phyloP scores from a whole-genome alignment of 176 grass and related monocot genomes.

The Pontederia crassipes region DNA sequence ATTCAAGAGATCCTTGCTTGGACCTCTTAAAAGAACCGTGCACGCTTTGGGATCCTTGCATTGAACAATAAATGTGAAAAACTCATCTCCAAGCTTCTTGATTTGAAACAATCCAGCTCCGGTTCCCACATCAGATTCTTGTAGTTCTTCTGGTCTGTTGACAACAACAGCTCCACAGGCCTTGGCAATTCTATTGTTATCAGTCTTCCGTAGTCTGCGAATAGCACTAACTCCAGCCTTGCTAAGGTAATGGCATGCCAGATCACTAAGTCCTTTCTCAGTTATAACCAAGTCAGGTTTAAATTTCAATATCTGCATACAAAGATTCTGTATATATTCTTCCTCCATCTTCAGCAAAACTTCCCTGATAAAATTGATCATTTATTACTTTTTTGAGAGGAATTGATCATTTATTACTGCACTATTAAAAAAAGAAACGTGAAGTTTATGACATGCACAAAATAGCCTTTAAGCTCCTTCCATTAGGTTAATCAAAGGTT shows the following conservation, averaged over 20 bases:
- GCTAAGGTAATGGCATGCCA: conserved; percentile 84
- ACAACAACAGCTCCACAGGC: conserved; percentile 93
- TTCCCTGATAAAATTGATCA: conserved; percentile 37
- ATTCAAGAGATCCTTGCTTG: conserved; percentile 93
- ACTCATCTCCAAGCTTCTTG: conserved; percentile 96
- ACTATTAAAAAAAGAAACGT: neutral
- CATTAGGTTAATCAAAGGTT: too few species aligned
- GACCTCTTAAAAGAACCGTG: conserved; percentile 89
- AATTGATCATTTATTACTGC: conserved; percentile 7
- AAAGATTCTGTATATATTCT: conserved; percentile 89
- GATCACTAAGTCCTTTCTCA: conserved; percentile 88
- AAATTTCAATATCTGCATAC: conserved; percentile 83
- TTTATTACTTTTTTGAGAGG: neutral
- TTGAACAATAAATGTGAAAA: conserved; percentile 81
- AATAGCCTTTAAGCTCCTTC: too few species aligned
- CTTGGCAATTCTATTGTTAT: conserved; percentile 93
- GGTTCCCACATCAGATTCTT: conserved; percentile 96
- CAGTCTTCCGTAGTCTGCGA: conserved; percentile 77
- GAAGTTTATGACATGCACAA: too few species aligned
- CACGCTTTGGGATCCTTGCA: conserved; percentile 98
- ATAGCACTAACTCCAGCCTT: conserved; percentile 97
- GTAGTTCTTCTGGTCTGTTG: conserved; percentile 91
- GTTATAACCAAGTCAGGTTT: conserved; percentile 94
- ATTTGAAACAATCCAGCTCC: conserved; percentile 83
- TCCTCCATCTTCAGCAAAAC: conserved; percentile 95